Evolutionary conservation across 345 rosid species (phyloP).

Genomic region (Lagerstroemia speciosa): DNA sequence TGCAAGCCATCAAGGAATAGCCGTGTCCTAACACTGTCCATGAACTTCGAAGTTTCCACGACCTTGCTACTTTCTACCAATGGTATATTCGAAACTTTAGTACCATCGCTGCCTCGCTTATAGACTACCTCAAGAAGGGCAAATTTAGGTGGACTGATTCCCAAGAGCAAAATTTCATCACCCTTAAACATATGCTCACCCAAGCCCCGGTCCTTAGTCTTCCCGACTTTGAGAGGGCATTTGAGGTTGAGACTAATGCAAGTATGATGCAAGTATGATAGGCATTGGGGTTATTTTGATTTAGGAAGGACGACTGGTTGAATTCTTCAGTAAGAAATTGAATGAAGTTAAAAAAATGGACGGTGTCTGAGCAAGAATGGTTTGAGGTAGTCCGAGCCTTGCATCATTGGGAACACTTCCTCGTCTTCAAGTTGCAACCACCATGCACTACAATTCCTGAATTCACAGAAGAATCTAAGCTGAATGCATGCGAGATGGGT

Average conservation of each 20-base stretch:
- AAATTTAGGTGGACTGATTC: neutral
- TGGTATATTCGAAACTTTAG: slow-evolving; percentile 4
- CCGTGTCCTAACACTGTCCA: neutral
- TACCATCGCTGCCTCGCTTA: neutral
- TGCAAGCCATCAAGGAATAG: neutral
- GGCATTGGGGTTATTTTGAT: neutral
- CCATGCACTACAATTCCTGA: neutral
- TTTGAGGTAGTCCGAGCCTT: neutral
- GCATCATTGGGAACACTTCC: neutral
- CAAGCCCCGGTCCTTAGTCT: neutral
- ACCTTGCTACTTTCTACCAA: neutral
- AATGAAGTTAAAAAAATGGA: too few relatives aligned
- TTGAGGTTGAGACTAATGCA: slow-evolving; percentile 3
- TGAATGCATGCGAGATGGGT: neutral
- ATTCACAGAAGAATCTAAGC: neutral
- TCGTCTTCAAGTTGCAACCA: neutral
- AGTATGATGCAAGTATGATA: too few relatives aligned
- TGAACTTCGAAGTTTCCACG: slow-evolving; percentile 4
- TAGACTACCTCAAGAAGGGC: too few relatives aligned
- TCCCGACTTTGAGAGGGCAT: neutral
- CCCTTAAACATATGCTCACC: neutral
- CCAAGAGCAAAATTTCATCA: neutral
- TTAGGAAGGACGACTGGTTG: neutral
- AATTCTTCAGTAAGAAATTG: too few relatives aligned
- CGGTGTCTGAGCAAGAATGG: slow-evolving; percentile 5